A percentile compares a stretch with the other conserved stretches of the same genome.
These are phyloP conservation scores for Wickerhamiella lipophila DNA, from an alignment of 805 yeast genomes.

Conservation along the genomic window DNA sequence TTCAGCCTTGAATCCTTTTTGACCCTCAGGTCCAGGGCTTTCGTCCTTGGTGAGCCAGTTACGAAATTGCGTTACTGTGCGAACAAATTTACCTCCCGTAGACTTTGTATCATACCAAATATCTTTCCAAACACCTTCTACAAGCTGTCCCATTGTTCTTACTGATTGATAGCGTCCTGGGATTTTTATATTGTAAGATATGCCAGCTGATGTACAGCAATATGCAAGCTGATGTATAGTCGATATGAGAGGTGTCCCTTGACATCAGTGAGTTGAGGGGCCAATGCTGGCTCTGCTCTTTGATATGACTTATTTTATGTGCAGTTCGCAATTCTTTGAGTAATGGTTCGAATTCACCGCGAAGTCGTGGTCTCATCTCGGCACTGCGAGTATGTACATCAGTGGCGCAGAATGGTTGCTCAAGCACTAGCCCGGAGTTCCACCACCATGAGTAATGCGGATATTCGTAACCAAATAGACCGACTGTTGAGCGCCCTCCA, in stretches of 20 bases:
- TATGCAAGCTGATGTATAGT: too few species aligned
- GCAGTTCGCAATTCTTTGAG: too few species aligned
- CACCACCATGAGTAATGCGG: background rate
- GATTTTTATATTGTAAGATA: too few species aligned
- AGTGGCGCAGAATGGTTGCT: background rate
- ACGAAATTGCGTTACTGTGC: constrained; percentile 20
- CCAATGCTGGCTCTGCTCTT: too few species aligned
- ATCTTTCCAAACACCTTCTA: constrained; percentile 23
- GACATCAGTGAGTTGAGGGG: too few species aligned
- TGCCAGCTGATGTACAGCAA: background rate
- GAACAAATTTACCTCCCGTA: constrained; percentile 22
- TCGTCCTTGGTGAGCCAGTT: constrained; percentile 18
- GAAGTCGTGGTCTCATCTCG: too few species aligned
- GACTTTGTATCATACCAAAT: constrained; percentile 24
- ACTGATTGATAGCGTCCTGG: background rate
- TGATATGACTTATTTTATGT: too few species aligned
- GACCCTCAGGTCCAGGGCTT: constrained; percentile 13
- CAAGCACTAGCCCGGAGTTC: background rate
- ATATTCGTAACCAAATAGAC: background rate
- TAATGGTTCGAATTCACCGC: too few species aligned
- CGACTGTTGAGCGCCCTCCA: background rate
- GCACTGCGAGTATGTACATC: too few species aligned
- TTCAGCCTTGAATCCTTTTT: constrained; percentile 50
- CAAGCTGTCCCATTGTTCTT: constrained; percentile 21
- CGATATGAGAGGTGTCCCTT: too few species aligned